Evolutionary conservation across 805 yeast genomes (phyloP).

Genomic region (Maudiozyma serrabonitensis): DNA sequence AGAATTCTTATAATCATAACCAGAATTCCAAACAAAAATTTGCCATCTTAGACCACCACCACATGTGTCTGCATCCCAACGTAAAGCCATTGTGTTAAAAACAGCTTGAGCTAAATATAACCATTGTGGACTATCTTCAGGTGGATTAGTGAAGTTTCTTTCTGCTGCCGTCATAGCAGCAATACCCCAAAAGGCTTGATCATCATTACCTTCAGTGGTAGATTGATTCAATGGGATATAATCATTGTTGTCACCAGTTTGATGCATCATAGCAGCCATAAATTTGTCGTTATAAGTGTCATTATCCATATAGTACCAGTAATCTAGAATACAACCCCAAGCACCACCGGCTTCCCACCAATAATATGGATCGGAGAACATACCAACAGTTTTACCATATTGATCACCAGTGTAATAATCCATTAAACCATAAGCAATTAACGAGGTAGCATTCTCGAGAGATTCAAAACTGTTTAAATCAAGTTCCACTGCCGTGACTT

Average conservation of each 20-base stretch:
- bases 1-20: constrained; percentile 86
- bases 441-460: constrained; percentile 42
- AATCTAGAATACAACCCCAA: constrained; percentile 79
- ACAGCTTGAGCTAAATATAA: constrained; percentile 77
- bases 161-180: constrained; percentile 91
- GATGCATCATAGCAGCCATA: constrained; percentile 56
- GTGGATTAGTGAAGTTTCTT: constrained; percentile 68
- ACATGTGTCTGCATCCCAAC: constrained; percentile 76
- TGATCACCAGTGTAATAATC: constrained; percentile 68
- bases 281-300: constrained; percentile 52
- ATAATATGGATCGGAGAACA: constrained; percentile 84
- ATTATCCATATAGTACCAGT: constrained; percentile 61
- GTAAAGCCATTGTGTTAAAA: constrained; percentile 76
- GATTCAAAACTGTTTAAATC: constrained; percentile 25
- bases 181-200: constrained; percentile 95
- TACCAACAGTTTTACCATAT: constrained; percentile 73
- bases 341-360: constrained; percentile 99
- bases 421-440: constrained; percentile 61
- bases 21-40: constrained; percentile 87
- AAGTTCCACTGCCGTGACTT: constrained; percentile 13
- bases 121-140: constrained; percentile 58
- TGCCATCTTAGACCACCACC: constrained; percentile 95
- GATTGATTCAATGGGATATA: constrained; percentile 84
- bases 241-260: constrained; percentile 63
- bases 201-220: constrained; percentile 94